Percentiles rank a stretch among this genome's conserved stretches.
phyloP scores from a whole-genome alignment of 164 flowering plant species.

The Piper betle region DNA sequence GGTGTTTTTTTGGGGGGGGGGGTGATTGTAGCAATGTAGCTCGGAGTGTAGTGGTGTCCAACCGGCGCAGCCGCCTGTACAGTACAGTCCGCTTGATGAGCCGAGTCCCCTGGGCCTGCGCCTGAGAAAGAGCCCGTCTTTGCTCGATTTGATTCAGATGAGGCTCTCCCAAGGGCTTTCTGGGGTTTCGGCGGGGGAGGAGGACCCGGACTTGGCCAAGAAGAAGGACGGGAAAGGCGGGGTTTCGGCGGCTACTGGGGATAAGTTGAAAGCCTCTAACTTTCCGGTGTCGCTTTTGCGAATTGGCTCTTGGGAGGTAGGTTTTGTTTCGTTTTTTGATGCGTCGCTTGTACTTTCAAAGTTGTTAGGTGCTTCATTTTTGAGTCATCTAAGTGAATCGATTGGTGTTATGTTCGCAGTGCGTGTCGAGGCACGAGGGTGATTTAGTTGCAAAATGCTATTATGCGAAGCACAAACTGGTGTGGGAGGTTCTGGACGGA shows the following conservation, averaged over 20 bases:
- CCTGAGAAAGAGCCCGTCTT: slow-evolving; percentile 66
- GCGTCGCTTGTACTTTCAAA: background rate
- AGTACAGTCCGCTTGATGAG: slow-evolving; percentile 64
- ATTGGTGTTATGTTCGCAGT: slow-evolving; percentile 22
- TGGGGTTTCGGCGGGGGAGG: slow-evolving; percentile 12
- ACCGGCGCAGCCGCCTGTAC: slow-evolving; percentile 18
- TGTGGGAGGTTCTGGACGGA: slow-evolving; percentile 88
- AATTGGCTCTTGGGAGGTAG: slow-evolving; percentile 79
- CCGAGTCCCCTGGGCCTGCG: slow-evolving; percentile 78
- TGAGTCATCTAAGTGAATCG: background rate
- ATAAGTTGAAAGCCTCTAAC: slow-evolving; percentile 80
- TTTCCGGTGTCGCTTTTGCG: slow-evolving; percentile 55
- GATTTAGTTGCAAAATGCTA: slow-evolving; percentile 82
- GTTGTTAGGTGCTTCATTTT: background rate
- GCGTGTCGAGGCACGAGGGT: slow-evolving; percentile 68
- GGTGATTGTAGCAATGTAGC: slow-evolving; percentile 21
- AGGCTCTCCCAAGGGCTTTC: slow-evolving; percentile 47
- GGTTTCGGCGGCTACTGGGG: slow-evolving; percentile 19
- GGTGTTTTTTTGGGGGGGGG: background rate
- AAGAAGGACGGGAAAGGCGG: slow-evolving; percentile 33
- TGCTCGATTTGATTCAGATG: slow-evolving; percentile 72
- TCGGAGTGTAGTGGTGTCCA: slow-evolving; percentile 9
- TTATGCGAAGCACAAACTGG: slow-evolving; percentile 84
- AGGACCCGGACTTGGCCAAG: slow-evolving; percentile 12
- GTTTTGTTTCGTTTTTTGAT: background rate